Base-by-base conservation (phyloP, 805 yeast genomes). In the Yarrowia sp. region DNA sequence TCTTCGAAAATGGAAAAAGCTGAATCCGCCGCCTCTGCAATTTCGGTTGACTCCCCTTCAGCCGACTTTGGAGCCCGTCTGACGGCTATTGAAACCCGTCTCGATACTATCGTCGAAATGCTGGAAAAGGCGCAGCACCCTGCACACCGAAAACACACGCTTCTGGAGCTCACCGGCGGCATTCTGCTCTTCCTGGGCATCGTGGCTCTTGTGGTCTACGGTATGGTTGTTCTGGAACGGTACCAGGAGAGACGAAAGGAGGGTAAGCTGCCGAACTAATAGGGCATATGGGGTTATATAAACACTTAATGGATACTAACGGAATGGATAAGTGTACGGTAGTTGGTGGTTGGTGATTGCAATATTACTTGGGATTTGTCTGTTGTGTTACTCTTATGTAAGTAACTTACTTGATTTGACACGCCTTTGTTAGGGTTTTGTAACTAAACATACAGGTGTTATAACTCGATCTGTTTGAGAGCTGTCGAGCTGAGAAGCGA, bases 161-260 rank as follows among this genome's bases (percentile, higher is more conserved):
- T 35, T 12, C 55, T 49, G 55, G 55, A 49, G 40, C 40, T 49
- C 4, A 19, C 19, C 2, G 55, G 55, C 10, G 55, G 40, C 15
- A 49, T 49, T 3, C 38, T 49, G 16, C 5, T 35, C 3, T 49
- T 49, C 8, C 50, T 46, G 50, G 35, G 50, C 8, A 4, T 12
- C 8, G 50, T 46, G 35, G 50, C 50, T 11, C 32, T 46, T 8
- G 15, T 46, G 7, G 15, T 46, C 35, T 46, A 46, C 35, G 50
- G 35, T 1, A 46, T 46, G 50, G 50, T 46, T 3, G 9, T 22
- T 11, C 35, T 46, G 9, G 50, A 46, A 46, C 32, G 50, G 9
- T 46, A 22, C 35, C 32, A 46, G n/a, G 15, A 49, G 11, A 49
- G 53, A 26, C 10, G n/a, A 22, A 46, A 46, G 36, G 15, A 22